phyloP scores from a whole-genome alignment of 306 rosid species.

The Vigna reflexopilosa region DNA sequence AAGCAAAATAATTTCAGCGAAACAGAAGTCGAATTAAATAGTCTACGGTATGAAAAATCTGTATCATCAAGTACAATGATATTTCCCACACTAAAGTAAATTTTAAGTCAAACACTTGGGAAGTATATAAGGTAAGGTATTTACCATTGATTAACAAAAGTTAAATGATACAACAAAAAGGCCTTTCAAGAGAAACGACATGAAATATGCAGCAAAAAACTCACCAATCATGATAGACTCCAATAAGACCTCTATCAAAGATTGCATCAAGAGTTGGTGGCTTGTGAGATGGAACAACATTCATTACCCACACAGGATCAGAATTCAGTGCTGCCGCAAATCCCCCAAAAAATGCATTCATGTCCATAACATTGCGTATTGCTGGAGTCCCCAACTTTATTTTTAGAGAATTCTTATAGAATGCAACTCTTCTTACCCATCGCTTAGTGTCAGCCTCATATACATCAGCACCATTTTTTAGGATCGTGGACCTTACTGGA shows the following conservation, averaged over 20 bases:
- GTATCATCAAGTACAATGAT: not conserved
- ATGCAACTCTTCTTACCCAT: slow-evolving; percentile 80
- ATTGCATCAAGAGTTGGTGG: slow-evolving; percentile 74
- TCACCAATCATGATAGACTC: slow-evolving; percentile 95
- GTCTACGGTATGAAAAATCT: not conserved
- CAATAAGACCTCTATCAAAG: slow-evolving; percentile 91
- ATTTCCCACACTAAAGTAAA: not conserved
- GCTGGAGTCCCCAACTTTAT: slow-evolving; percentile 90
- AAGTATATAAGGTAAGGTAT: slow-evolving; percentile 1
- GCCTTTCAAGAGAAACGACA: not conserved
- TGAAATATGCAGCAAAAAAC: slow-evolving; percentile 42
- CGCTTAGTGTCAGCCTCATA: slow-evolving; percentile 90
- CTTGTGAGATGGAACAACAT: slow-evolving; percentile 84
- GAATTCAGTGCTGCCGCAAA: slow-evolving; percentile 89
- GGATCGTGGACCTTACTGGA: slow-evolving; percentile 67
- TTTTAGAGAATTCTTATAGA: slow-evolving; percentile 79
- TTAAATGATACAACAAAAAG: not conserved
- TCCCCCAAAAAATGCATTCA: slow-evolving; percentile 98
- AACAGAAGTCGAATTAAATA: not conserved
- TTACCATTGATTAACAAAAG: slow-evolving; percentile 18
- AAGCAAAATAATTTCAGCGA: slow-evolving; percentile 19
- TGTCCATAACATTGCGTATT: slow-evolving; percentile 91
- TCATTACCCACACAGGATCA: slow-evolving; percentile 97
- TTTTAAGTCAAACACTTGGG: slow-evolving; percentile 19
- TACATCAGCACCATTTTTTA: slow-evolving; percentile 78